Conservation (phyloP, 306 rosid species). For the Trifolium pratense region DNA sequence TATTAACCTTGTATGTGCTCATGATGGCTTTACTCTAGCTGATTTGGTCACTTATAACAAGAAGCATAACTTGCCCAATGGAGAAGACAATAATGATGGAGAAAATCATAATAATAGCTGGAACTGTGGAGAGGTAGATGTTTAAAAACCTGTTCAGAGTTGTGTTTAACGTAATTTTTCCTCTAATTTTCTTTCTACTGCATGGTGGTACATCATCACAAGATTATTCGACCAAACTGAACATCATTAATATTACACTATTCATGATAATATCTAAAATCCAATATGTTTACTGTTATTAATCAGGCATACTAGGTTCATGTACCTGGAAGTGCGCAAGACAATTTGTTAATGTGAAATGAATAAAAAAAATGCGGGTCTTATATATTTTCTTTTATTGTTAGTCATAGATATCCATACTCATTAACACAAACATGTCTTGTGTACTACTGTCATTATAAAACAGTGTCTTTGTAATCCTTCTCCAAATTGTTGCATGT, state of each 20-base stretch:
- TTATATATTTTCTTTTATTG: neutral
- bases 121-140: conserved; percentile 94
- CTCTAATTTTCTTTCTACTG: conserved; percentile 29
- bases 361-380: neutral
- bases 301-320: neutral
- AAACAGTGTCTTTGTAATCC: conserved; percentile 14
- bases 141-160: conserved; percentile 28
- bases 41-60: conserved; percentile 90
- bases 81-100: conserved; percentile 95
- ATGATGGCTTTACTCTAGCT: conserved; percentile 92
- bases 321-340: neutral
- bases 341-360: conserved; percentile 9
- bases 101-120: conserved; percentile 97
- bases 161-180: conserved; percentile 32
- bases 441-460: conserved; percentile 1
- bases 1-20: conserved; percentile 88
- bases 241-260: conserved; percentile 10
- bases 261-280: conserved; percentile 15
- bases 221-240: conserved; percentile 1
- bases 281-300: neutral
- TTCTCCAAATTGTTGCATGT: conserved; percentile 15
- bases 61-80: conserved; percentile 85
- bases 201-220: conserved; percentile 24
- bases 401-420: neutral
- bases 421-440: conserved; percentile 22